Evolutionary conservation across 768 basidiomycete genomes (phyloP).

Genomic region (Rhodotorula toruloides): DNA sequence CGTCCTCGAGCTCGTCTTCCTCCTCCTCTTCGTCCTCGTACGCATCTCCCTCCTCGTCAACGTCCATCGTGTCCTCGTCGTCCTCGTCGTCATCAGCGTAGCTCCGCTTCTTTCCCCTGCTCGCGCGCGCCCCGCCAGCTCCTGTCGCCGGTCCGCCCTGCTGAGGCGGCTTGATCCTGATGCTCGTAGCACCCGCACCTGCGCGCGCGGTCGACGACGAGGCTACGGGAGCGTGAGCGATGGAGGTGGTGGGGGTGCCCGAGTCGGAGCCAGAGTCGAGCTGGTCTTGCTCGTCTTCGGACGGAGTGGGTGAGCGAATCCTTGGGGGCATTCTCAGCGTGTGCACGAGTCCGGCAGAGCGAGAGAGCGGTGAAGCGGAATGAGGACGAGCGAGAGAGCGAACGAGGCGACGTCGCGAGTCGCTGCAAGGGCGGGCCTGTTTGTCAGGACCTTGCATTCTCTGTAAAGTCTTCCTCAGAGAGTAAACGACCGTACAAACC

Average conservation of each 20-base stretch:
- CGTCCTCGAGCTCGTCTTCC: slow-evolving; percentile 1
- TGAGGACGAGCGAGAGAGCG: not conserved
- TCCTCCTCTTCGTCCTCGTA: slow-evolving; percentile 2
- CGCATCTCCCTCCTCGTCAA: slow-evolving; percentile 7
- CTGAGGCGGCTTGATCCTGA: slow-evolving; percentile 8
- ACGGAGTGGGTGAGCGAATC: slow-evolving; percentile 19
- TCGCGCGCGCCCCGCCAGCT: not conserved
- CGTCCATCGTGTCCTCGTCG: not conserved
- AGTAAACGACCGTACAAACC: too few relatives aligned
- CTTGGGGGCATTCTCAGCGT: slow-evolving; percentile 6
- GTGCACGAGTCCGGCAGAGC: not conserved
- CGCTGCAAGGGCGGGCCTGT: too few relatives aligned
- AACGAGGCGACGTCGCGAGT: too few relatives aligned
- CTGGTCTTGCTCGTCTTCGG: slow-evolving; percentile 20
- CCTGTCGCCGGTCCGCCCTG: too few relatives aligned
- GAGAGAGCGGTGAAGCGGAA: not conserved
- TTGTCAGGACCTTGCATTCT: too few relatives aligned
- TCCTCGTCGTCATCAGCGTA: not conserved
- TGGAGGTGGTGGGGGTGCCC: not conserved
- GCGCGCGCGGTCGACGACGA: not conserved
- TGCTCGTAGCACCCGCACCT: not conserved
- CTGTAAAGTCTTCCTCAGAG: too few relatives aligned
- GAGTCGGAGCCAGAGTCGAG: not conserved
- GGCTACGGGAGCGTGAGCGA: not conserved
- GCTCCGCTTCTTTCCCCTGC: not conserved